Conservation (phyloP, 257 asterid species). For the Cordia subcordata region DNA sequence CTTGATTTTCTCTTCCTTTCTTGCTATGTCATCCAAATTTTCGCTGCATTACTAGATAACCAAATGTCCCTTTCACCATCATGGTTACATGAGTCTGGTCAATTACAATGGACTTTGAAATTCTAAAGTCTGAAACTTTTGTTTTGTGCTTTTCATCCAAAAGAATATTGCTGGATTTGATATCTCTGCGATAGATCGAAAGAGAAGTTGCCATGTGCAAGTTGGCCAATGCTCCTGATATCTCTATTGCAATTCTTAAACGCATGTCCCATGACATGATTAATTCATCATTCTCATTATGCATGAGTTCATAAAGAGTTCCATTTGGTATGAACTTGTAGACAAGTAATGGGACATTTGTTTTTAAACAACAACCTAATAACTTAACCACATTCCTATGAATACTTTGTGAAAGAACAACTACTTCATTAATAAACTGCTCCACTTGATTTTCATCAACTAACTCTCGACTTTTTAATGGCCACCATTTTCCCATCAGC, state of each 20-base stretch:
- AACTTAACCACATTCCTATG: conserved; percentile 22
- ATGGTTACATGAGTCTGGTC: conserved; percentile 21
- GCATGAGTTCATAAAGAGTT: conserved; percentile 8
- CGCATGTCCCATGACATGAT: conserved; percentile 8
- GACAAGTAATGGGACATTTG: conserved; percentile 14
- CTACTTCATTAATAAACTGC: conserved; percentile 19
- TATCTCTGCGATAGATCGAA: conserved; percentile 16
- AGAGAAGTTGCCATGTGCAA: conserved; percentile 14
- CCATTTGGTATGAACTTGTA: conserved; percentile 8
- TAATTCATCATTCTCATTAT: conserved; percentile 6
- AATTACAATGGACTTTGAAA: conserved; percentile 5
- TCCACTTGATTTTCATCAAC: conserved; percentile 9
- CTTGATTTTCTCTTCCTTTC: no score
- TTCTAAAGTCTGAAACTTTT: conserved; percentile 19
- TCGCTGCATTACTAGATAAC: no score
- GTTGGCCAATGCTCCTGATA: conserved; percentile 11
- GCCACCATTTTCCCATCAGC: conserved; percentile 19
- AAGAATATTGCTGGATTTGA: conserved; percentile 16
- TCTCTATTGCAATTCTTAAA: conserved; percentile 14
- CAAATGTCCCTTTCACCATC: conserved; percentile 16
- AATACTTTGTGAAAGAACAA: conserved; percentile 15
- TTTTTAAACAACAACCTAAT: conserved; percentile 13
- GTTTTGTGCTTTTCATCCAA: conserved; percentile 11
- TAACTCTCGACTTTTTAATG: conserved; percentile 8
- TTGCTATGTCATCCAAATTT: no score